Percentiles rank a stretch among this genome's conserved stretches.
Evolutionary conservation across 495 filamentous ascomycete species (phyloP).

Genomic region (Xylaria nigripes): DNA sequence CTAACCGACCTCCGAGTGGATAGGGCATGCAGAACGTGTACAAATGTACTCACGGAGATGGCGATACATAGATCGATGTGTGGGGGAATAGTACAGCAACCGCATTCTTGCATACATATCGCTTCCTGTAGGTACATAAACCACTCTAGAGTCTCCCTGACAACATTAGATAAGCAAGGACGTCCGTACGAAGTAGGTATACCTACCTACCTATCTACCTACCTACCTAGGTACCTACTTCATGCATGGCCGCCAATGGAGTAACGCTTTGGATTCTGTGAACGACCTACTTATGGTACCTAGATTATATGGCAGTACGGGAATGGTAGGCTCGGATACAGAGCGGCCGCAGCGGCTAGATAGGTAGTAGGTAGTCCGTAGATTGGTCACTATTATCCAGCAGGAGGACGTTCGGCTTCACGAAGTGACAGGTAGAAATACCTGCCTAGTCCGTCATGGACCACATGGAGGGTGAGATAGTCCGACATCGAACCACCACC

Average conservation of each 20-base stretch:
- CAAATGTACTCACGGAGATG: not conserved
- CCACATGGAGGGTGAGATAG: not conserved
- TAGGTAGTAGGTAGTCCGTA: no score
- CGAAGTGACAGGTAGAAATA: not conserved
- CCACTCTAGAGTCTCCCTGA: not conserved
- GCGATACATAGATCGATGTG: not conserved
- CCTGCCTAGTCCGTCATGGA: not conserved
- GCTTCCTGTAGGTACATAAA: not conserved
- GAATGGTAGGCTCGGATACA: not conserved
- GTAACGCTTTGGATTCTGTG: not conserved
- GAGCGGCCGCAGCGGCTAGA: conserved; percentile 6
- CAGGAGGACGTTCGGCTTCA: not conserved
- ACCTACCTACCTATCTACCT: no score
- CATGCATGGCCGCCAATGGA: not conserved
- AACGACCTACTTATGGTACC: not conserved
- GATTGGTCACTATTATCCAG: not conserved
- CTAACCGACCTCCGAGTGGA: not conserved
- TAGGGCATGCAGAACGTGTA: not conserved
- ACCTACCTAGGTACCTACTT: not conserved
- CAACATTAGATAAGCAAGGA: not conserved
- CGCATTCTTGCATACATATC: not conserved
- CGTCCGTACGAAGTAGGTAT: not conserved
- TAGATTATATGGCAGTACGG: not conserved
- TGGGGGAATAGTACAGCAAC: not conserved
- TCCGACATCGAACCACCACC: conserved; percentile 13